Base-by-base conservation (phyloP, 345 rosid genomes). In the Euclidium syriacum region DNA sequence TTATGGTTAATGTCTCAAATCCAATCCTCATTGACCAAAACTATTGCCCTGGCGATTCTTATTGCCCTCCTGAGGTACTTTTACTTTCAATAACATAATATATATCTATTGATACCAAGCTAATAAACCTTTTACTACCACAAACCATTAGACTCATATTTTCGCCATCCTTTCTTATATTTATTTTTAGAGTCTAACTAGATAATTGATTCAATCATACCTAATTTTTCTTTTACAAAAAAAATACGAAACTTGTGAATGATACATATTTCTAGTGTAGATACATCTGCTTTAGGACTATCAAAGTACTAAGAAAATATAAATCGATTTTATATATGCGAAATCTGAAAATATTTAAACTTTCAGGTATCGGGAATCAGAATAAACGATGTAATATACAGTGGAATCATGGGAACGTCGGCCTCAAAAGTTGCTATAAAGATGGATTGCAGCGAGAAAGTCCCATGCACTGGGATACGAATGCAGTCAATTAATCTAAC, bases 21-120 rank as follows among this genome's bases (percentile, higher is more conserved):
- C 90, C 88, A 10, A 80, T 80, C 10, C 58, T 82, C 11, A 78
- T 87, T 4, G 88, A 87, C 41, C 86, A 84, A 29, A 73, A 84
- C 25, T 84, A 82, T 51, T 87, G 90, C 44, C 88, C 88, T 25
- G 73, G 79, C 49, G 67, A 72, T 24, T 4, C 50, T 32, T 66
- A 36, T 36, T 84, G 90, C 26, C 88, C 88, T 9, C 20, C 10
- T 32, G 72, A 83, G 78, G 83, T 81, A n/a, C 56, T 26, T 70
- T 70, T 11, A 34, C n/a, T n/a, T n/a, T n/a, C n/a, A n/a, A n/a
- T n/a, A n/a, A n/a, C n/a, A n/a, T n/a, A n/a, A n/a, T n/a, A n/a
- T n/a, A n/a, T n/a, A n/a, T n/a, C n/a, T n/a, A n/a, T n/a, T n/a
- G n/a, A n/a, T n/a, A n/a, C n/a, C n/a, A n/a, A n/a, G n/a, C n/a